Evolutionary conservation across 345 rosid species (phyloP), one percentile per base, ranked within the genome.

Genomic region (Heritiera littoralis): DNA sequence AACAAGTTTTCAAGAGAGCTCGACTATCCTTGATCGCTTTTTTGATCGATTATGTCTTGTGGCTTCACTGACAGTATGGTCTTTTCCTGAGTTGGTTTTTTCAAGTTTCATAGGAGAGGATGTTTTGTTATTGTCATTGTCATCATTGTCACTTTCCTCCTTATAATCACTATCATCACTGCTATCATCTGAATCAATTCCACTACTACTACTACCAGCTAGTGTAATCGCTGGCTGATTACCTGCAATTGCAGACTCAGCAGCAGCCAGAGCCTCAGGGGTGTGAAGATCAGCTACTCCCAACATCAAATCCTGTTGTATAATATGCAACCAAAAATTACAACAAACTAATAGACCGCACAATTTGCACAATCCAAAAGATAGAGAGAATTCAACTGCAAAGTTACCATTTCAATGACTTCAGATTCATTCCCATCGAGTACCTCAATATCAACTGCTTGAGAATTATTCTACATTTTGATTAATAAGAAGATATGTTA

Each of bases 241-340:
- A 74, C 88, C 38, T 23, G 28, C 28, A 23, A 0, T 23, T 32
- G 93, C 93, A n/a, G 97, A 86, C 86, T 93, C 98, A 81, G 95
- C 99, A 10, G 95, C 99, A 38, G 76, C 86, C 18, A 94, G 84
- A 48, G 97, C 97, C 85, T 92, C 94, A 7, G 93, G 89, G 5
- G 97, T 94, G 73, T 92, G 89, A 81, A 96, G 99, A 91, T 94
- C 99, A 77, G 97, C 93, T 1, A 96, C 79, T 43, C 98, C 97
- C 3, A 94, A 86, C 98, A 89, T 92, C 87, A 96, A 85, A 82
- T 96, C 93, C 97, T 92, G 86, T 75, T 23, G 77, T 72, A 9
- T 54, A 38, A 52, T 43, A 70, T 66, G 56, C 48, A 74, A 12
- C 28, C 15, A 73, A 38, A 38, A 43, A 38, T 55, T 38, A 56